Evolutionary conservation across 805 yeast species (phyloP).

Genomic region (Wickerhamomyces xylosicus): DNA sequence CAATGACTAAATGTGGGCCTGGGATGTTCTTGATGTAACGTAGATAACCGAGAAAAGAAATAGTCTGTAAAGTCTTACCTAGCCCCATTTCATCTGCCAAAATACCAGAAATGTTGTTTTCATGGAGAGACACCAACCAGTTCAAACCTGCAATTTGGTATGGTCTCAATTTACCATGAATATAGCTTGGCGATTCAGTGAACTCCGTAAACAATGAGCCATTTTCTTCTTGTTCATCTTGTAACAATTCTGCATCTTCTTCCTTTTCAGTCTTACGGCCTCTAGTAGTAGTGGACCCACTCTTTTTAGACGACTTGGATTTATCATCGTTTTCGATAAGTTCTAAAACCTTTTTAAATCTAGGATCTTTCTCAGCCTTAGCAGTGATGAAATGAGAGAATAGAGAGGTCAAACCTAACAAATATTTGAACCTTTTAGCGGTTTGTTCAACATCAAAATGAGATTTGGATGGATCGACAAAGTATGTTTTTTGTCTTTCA

Average conservation of each 20-base stretch:
- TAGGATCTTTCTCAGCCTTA: constrained; percentile 53
- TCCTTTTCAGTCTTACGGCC: constrained; percentile 68
- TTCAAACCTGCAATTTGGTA: constrained; percentile 76
- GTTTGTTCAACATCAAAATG: constrained; percentile 48
- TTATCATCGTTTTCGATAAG: constrained; percentile 23
- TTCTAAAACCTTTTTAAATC: constrained; percentile 41
- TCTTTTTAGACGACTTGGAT: constrained; percentile 3
- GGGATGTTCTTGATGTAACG: constrained; percentile 46
- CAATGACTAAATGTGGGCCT: constrained; percentile 71
- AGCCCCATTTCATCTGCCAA: constrained; percentile 84
- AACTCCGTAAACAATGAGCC: constrained; percentile 43
- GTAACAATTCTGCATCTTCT: constrained; percentile 67
- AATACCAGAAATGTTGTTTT: constrained; percentile 63
- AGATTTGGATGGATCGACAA: constrained; percentile 24
- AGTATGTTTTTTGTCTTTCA: constrained; percentile 19
- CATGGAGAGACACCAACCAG: constrained; percentile 64
- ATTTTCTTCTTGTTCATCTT: constrained; percentile 36
- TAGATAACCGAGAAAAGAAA: constrained; percentile 57
- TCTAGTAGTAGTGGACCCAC: constrained; percentile 21
- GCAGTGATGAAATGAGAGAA: constrained; percentile 60
- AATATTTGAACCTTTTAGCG: constrained; percentile 54
- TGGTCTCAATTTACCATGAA: constrained; percentile 55
- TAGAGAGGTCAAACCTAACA: constrained; percentile 53
- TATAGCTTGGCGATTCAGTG: constrained; percentile 74
- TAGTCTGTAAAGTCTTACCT: constrained; percentile 75